Evolutionary conservation across 2,329 filamentous ascomycete genomes (phyloP).

Genomic region (Ophiobolus disseminans): DNA sequence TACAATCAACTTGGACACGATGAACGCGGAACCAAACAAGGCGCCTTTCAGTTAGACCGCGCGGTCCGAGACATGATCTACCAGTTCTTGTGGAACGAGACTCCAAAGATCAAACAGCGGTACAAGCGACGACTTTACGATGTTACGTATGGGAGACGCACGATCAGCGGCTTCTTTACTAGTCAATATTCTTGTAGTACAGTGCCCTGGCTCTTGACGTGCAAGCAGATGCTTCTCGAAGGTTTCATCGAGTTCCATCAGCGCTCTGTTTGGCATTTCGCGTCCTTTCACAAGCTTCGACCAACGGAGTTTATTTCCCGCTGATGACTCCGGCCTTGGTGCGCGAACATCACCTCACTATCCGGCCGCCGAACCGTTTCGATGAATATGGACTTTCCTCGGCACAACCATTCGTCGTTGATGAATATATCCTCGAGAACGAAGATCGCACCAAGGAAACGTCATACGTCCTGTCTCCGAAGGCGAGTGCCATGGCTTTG

Average conservation of each 20-base stretch:
- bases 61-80: background rate
- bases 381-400: background rate
- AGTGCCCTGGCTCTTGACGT: slow-evolving; percentile 4
- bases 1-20: background rate
- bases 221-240: slow-evolving; percentile 4
- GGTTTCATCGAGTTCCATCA: slow-evolving; percentile 2
- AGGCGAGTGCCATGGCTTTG: background rate
- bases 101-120: background rate
- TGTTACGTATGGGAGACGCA: background rate
- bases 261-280: background rate
- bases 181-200: too few species aligned
- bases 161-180: too few species aligned
- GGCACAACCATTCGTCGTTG: background rate
- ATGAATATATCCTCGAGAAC: background rate
- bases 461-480: background rate
- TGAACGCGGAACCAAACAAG: background rate
- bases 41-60: background rate
- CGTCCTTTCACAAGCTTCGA: too few species aligned
- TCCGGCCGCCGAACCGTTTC: background rate
- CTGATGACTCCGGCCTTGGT: background rate
- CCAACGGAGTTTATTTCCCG: background rate
- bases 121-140: background rate
- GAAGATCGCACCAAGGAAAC: background rate
- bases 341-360: background rate
- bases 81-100: background rate